phyloP scores from a whole-genome alignment of 176 grass and related monocot species.

The Ensete ventricosum region DNA sequence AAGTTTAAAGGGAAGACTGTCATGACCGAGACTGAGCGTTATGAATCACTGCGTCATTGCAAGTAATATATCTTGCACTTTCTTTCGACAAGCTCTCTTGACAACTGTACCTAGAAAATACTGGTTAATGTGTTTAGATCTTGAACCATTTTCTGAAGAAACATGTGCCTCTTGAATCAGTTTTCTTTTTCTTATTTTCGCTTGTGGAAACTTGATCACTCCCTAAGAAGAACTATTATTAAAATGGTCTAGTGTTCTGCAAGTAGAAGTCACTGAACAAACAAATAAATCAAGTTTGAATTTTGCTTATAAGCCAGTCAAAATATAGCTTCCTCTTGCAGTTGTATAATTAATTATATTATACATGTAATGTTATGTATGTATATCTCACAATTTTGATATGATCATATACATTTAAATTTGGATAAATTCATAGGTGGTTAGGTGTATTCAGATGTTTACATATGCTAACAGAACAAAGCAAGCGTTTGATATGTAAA shows the following conservation, averaged over 20 bases:
- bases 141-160: neutral
- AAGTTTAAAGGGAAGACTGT: slow-evolving; percentile 17
- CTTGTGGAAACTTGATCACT: too few species aligned
- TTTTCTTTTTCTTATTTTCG: too few species aligned
- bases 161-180: too few species aligned
- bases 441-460: neutral
- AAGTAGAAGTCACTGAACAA: too few species aligned
- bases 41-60: slow-evolving; percentile 18
- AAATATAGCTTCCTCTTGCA: neutral
- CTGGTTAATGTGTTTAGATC: neutral
- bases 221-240: too few species aligned
- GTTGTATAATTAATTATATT: neutral
- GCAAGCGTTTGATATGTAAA: neutral
- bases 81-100: neutral
- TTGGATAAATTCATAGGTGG: neutral
- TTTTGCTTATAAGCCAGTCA: neutral
- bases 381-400: neutral
- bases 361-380: neutral
- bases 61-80: neutral
- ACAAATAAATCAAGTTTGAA: too few species aligned
- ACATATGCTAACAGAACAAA: neutral
- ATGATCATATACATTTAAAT: neutral
- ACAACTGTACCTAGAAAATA: neutral
- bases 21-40: slow-evolving; percentile 10
- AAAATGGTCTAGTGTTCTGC: too few species aligned